A percentile compares a stretch with the other conserved stretches of the same genome.
Conservation (phyloP, 2,329 filamentous ascomycete species). For the Laburnicola sp. region DNA sequence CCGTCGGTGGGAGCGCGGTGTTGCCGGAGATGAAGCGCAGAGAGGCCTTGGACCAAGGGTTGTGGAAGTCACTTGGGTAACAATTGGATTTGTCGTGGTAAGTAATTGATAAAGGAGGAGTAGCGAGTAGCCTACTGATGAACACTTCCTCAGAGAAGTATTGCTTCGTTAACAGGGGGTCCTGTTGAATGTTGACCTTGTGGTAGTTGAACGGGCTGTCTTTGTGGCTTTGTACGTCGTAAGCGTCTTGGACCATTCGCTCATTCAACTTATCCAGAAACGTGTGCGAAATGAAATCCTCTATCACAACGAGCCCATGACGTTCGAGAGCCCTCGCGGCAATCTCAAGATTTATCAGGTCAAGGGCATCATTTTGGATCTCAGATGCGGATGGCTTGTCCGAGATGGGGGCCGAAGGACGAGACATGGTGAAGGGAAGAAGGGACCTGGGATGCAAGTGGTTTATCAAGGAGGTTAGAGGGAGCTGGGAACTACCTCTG, state of each 20-base stretch:
- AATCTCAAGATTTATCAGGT: constrained; percentile 58
- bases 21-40: constrained; percentile 42
- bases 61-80: constrained; percentile 59
- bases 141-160: constrained; percentile 51
- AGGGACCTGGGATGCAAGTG: constrained; percentile 6
- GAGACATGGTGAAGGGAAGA: constrained; percentile 19
- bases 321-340: constrained; percentile 31
- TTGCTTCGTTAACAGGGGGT: constrained; percentile 56
- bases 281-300: constrained; percentile 47
- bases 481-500: constrained; percentile 12
- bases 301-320: constrained; percentile 41
- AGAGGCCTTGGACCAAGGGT: constrained; percentile 39
- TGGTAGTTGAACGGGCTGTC: constrained; percentile 66
- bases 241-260: constrained; percentile 64
- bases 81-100: constrained; percentile 53
- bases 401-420: constrained; percentile 36
- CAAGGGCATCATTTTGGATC: constrained; percentile 45
- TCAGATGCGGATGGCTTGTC: constrained; percentile 50
- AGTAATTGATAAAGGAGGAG: background rate
- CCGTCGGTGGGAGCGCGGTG: constrained; percentile 50
- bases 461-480: constrained; percentile 7
- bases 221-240: constrained; percentile 54
- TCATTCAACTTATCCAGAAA: constrained; percentile 60
- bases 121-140: constrained; percentile 50
- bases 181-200: constrained; percentile 64